Evolutionary conservation across 1,139 yeast genomes (phyloP), one percentile per base, ranked within the genome.

Genomic region (Zygosaccharomyces sapae): DNA sequence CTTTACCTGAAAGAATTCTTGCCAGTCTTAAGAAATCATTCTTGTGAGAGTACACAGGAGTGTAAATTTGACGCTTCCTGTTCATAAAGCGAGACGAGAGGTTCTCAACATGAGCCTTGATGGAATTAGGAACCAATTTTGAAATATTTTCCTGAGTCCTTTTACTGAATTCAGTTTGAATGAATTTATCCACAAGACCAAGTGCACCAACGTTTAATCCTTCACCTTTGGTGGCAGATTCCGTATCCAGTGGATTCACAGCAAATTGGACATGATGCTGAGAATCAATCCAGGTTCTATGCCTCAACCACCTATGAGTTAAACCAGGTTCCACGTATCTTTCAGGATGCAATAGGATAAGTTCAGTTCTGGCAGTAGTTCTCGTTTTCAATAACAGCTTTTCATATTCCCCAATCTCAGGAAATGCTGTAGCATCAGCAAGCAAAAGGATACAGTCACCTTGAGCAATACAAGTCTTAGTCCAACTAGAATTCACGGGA

Each of bases 21-120:
- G 98, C 98, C 31, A 92, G 70, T 47, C 98, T 75, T 66, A 87
- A 73, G 62, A 92, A 92, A 64, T 92, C 98, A 62, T 83, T 84
- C 66, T 92, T 92, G 62, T 86, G 89, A 10, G 78, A 70, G 55
- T 77, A 77, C 40, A 74, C 70, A 7, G 82, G 70, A 8, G 75
- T 70, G 53, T 77, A 79, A 34, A 59, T 57, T 53, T 58, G 52
- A 40, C 56, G 45, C 43, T 60, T 51, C 41, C 49, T 45, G 46
- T 58, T 51, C 55, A 53, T 52, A 37, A 66, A 65, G 44, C 60
- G 63, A 2, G 62, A 52, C 3, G 66, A 66, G 24, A 68, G 49
- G 27, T 55, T 62, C 37, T 67, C 70, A 4, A 68, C 69, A 18
- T 57, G 63, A 3, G 57, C 50, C 45, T 61, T 68, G 33, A 68